Base-by-base conservation (phyloP, 1,284 basidiomycete genomes). In the Leucoagaricus sp. region DNA sequence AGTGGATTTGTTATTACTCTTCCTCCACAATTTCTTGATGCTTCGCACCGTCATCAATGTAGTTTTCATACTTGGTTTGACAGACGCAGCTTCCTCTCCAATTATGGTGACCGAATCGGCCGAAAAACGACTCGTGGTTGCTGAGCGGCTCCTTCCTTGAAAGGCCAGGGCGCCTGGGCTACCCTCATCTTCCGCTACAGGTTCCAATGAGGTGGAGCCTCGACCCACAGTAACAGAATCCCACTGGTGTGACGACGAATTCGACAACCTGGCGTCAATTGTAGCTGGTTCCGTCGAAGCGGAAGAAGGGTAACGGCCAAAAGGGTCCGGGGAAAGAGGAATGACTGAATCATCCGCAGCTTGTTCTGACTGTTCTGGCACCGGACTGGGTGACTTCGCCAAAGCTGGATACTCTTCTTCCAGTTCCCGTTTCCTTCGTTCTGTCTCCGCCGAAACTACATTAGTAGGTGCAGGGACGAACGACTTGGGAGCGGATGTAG, bases 251-350 rank as follows among this genome's bases (percentile, higher is more conserved):
- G 47, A 26, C 25, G 55, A 56, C 1, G 66, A 65, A 56, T 46
- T 41, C 46, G 69, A 65, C 42, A 63, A 60, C 40, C 62, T 66
- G 29, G 72, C 58, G 9, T 64, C 65, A 23, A 54, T 51, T 1
- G 61, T 34, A 13, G 68, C 12, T 33, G 31, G 63, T 36, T 79
- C 76, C 8, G 21, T 10, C 10, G 25, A n/a, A 31, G 75, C 67
- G 13, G 76, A 47, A 0, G 85, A 86, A 17, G 89, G 78, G 64
- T 81, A 86, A 25, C 89, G 79, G 17, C 86, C 84, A 65, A 91
- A 91, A 29, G 89, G 89, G 71, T 91, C 89, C 7, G 89, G 87
- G 6, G 89, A 89, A 19, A 91, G 73, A 29, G 89, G 89, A 56
- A 91, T 86, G 53, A 81, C 69, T 55, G 81, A 84, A 36, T 76